phyloP scores from a whole-genome alignment of 2,329 filamentous ascomycete species.

The Cadophora gregata region DNA sequence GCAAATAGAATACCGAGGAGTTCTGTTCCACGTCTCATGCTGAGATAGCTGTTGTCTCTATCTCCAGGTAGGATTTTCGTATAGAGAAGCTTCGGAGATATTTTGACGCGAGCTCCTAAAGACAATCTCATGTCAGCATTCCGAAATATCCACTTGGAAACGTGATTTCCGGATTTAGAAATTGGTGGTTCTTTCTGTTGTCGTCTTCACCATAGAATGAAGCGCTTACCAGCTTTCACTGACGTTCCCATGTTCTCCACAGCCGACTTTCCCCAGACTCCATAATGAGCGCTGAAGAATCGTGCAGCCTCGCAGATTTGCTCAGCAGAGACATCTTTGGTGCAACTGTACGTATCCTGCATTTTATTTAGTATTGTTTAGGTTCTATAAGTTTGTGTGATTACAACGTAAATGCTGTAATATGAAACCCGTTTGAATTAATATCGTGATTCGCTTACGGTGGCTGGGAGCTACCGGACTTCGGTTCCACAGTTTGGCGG shows the following conservation, averaged over 20 bases:
- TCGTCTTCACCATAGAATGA: too few relatives aligned
- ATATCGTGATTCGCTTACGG: not conserved
- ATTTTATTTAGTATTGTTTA: not conserved
- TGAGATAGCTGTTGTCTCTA: not conserved
- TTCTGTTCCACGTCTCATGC: not conserved
- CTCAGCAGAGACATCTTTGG: slow-evolving; percentile 17
- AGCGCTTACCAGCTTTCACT: slow-evolving; percentile 15
- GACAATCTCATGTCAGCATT: not conserved
- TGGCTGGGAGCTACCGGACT: not conserved
- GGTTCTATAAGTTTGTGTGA: not conserved
- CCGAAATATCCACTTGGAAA: not conserved
- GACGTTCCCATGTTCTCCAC: slow-evolving; percentile 17
- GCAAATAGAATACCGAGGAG: slow-evolving; percentile 19
- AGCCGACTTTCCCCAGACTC: slow-evolving; percentile 26
- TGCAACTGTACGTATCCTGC: not conserved
- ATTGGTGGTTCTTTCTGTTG: not conserved
- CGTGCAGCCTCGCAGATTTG: slow-evolving; percentile 22
- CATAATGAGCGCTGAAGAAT: slow-evolving; percentile 30
- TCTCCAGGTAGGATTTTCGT: slow-evolving; percentile 10
- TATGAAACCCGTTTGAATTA: not conserved
- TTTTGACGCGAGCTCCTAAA: slow-evolving; percentile 19
- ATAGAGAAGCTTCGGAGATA: slow-evolving; percentile 15
- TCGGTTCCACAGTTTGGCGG: not conserved
- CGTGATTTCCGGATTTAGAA: too few relatives aligned
- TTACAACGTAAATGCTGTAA: not conserved